Percentiles rank a stretch among this genome's conserved stretches.
Evolutionary conservation across 192 early-diverging fungal species (phyloP).

Genomic region (Neocallimastix lanati): DNA sequence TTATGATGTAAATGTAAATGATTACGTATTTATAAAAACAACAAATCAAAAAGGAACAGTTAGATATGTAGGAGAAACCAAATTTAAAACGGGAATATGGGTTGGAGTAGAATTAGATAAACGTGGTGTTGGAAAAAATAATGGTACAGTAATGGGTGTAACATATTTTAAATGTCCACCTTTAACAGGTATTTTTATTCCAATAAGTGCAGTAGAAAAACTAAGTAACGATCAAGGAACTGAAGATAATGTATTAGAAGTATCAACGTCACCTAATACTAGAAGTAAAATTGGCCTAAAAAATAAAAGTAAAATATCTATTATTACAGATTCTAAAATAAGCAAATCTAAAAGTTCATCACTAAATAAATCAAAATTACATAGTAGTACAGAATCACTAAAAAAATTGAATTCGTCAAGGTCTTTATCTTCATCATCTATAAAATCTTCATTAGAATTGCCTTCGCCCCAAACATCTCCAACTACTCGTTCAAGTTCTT

Average conservation of each 20-base stretch:
- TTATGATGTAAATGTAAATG: conserved; percentile 38
- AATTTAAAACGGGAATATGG: conserved; percentile 59
- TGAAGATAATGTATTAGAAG: background rate
- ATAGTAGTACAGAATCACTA: background rate
- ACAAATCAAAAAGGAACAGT: conserved; percentile 42
- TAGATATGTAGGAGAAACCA: conserved; percentile 48
- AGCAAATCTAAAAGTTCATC: background rate
- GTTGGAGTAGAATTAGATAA: conserved; percentile 62
- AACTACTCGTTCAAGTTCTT: background rate
- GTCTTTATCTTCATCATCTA: background rate
- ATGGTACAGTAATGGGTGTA: conserved; percentile 48
- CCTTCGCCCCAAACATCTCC: background rate
- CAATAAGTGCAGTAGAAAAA: background rate
- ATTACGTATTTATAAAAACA: conserved; percentile 41
- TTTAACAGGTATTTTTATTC: conserved; percentile 50
- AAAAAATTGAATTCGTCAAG: too few relatives aligned
- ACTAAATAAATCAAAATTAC: background rate
- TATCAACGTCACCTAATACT: background rate
- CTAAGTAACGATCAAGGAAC: background rate
- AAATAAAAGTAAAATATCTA: background rate
- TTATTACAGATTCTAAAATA: background rate
- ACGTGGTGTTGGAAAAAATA: conserved; percentile 55
- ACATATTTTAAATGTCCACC: conserved; percentile 52
- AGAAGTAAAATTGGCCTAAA: background rate
- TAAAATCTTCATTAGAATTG: background rate